Base-by-base conservation (phyloP, 2,329 filamentous ascomycete genomes). In the Fusarium chuoi region DNA sequence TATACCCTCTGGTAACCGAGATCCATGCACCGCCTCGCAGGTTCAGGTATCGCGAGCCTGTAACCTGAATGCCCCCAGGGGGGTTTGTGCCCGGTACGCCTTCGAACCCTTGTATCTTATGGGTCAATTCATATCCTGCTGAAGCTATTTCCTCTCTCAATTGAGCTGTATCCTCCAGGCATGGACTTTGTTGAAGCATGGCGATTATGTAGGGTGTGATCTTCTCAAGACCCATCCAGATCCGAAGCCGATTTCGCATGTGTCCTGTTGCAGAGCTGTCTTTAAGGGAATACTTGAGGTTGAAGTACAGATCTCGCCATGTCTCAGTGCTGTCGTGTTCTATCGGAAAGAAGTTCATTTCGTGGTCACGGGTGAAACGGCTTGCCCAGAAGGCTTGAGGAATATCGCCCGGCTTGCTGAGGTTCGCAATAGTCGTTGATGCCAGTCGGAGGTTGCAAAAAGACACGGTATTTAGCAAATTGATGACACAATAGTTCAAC, bases 321-420 rank as follows among this genome's bases (percentile, higher is more conserved):
- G 35, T 11, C 9, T 14, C 2, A 0, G 5, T 14, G 4, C 5
- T 22, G 7, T 15, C 3, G 13, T 20, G 3, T 2, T 26, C 5
- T 0, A 42, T 17, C 3, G 59, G 45, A 11, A 62, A 41, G 24
- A 74, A 73, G 12, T 7, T 28, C 62, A 73, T 62, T 9, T 74
- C 70, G 6, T 36, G 49, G 15, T 45, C 36, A 6, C 3, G 17
- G 4, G 20, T 8, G 12, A 74, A 74, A 5, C 70, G 70, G 3
- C 70, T 74, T 26, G 22, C 66, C 70, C 70, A 74, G 13, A 73
- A 74, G 1, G 22, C 36, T 11, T 68, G 66, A 1, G 70, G 45
- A 22, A 74, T 56, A 2, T 48, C 20, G 3, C 13, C 9, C 0
- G 55, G 62, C 5, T 24, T 58, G 14, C 55, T 36, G 1, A 62